phyloP scores from a whole-genome alignment of 1,284 basidiomycete species.

The Trichosporon sp. region DNA sequence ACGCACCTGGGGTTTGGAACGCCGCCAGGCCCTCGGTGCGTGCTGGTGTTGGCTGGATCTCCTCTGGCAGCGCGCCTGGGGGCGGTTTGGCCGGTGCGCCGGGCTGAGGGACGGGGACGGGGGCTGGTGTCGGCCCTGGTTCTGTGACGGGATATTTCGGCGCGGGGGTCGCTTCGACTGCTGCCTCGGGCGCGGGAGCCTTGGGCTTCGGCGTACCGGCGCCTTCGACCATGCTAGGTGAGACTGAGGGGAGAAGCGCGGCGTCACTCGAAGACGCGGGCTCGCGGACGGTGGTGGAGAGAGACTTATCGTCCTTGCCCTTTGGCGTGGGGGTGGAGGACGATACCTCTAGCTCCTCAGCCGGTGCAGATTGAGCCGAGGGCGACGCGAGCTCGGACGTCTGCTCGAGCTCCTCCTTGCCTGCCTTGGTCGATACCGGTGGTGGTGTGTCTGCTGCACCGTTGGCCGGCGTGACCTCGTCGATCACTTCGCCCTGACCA shows the following conservation, averaged over 20 bases:
- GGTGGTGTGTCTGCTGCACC: no score
- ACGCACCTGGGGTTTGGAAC: not conserved
- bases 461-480: no score
- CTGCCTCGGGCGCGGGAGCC: not conserved
- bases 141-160: not conserved
- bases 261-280: slow-evolving; percentile 1
- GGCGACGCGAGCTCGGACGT: slow-evolving; percentile 10
- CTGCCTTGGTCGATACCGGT: no score
- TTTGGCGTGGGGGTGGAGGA: not conserved
- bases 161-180: slow-evolving; percentile 2
- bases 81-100: slow-evolving; percentile 8
- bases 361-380: no score
- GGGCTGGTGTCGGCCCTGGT: slow-evolving; percentile 22
- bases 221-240: slow-evolving; percentile 16
- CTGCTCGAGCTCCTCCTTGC: slow-evolving; percentile 10
- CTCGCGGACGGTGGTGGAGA: not conserved
- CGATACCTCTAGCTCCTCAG: no score
- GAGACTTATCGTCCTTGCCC: not conserved
- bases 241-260: not conserved
- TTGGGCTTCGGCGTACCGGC: slow-evolving; percentile 16
- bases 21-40: slow-evolving; percentile 9
- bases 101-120: not conserved
- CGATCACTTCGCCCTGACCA: not conserved
- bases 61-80: not conserved
- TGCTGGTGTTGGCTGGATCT: not conserved